Conservation (phyloP, 2,329 filamentous ascomycete genomes). For the Intubia oerlemansii region DNA sequence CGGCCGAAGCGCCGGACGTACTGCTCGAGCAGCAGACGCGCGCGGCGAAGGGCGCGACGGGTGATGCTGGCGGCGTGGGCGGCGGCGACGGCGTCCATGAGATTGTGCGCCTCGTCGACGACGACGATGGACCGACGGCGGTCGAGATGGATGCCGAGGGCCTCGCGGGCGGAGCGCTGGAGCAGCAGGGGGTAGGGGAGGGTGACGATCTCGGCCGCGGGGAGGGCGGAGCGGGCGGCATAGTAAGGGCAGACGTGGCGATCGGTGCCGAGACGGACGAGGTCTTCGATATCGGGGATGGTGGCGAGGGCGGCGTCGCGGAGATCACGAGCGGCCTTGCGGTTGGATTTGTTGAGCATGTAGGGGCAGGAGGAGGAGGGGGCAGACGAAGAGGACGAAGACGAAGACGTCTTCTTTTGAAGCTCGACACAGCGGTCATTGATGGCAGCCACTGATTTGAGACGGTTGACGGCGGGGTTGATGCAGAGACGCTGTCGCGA, state of each 20-base stretch:
- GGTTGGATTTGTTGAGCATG: constrained; percentile 60
- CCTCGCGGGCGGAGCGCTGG: constrained; percentile 71
- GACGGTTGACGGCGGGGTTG: constrained; percentile 55
- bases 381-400: too few species aligned
- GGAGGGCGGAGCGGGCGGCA: constrained; percentile 69
- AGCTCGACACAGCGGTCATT: constrained; percentile 86
- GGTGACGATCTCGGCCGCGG: constrained; percentile 71
- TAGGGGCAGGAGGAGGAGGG: constrained; percentile 34
- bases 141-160: constrained; percentile 67
- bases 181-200: constrained; percentile 80
- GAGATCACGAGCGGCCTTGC: constrained; percentile 49
- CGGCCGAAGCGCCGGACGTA: constrained; percentile 83
- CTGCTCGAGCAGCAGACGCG: constrained; percentile 51
- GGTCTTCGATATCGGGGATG: constrained; percentile 83
- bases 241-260: constrained; percentile 87
- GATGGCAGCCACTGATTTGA: constrained; percentile 57
- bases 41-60: constrained; percentile 49
- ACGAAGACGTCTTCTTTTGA: constrained; percentile 56
- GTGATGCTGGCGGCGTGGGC: constrained; percentile 67
- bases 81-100: constrained; percentile 82
- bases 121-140: constrained; percentile 57
- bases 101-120: constrained; percentile 91
- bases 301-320: constrained; percentile 67
- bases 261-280: constrained; percentile 55
- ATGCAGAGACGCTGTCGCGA: constrained; percentile 82